These are phyloP conservation scores for Baorangia bicolor DNA, from an alignment of 768 basidiomycete genomes.

Conservation along the genomic window DNA sequence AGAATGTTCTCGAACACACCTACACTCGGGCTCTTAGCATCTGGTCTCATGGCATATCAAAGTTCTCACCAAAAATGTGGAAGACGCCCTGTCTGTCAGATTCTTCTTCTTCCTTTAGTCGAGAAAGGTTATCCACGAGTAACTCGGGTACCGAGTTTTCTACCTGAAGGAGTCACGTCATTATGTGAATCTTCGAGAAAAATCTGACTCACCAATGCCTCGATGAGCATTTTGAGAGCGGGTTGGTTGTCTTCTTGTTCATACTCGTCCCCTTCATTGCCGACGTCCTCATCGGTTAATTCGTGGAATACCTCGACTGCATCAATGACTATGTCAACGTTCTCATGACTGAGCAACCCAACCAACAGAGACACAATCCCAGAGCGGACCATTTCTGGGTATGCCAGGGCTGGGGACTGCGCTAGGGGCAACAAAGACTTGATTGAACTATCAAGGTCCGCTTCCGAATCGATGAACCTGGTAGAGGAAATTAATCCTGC, in stretches of 20 bases:
- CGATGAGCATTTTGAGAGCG: constrained; percentile 72
- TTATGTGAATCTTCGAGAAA: neutral
- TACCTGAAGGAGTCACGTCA: constrained; percentile 46
- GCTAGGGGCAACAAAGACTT: constrained; percentile 88
- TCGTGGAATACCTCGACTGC: constrained; percentile 91
- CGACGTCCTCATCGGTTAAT: constrained; percentile 94
- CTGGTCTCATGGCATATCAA: neutral
- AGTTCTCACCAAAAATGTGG: constrained; percentile 73
- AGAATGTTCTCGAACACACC: constrained; percentile 93
- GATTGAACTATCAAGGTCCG: constrained; percentile 85
- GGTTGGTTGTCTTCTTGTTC: constrained; percentile 59
- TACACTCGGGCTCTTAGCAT: constrained; percentile 26
- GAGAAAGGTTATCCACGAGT: constrained; percentile 82
- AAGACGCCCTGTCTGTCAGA: constrained; percentile 90
- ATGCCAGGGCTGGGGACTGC: constrained; percentile 78
- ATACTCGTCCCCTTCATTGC: constrained; percentile 69
- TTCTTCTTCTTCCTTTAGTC: constrained; percentile 90
- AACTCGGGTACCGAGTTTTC: constrained; percentile 84
- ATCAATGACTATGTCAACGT: constrained; percentile 95
- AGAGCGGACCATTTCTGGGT: constrained; percentile 83
- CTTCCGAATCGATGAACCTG: constrained; percentile 99
- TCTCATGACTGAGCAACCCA: constrained; percentile 92
- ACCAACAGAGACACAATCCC: constrained; percentile 69
- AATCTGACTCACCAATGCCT: constrained; percentile 61
- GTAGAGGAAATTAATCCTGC: constrained; percentile 1